Evolutionary conservation across 176 grass and related monocot species (phyloP).

Genomic region (Carex myosuroides): DNA sequence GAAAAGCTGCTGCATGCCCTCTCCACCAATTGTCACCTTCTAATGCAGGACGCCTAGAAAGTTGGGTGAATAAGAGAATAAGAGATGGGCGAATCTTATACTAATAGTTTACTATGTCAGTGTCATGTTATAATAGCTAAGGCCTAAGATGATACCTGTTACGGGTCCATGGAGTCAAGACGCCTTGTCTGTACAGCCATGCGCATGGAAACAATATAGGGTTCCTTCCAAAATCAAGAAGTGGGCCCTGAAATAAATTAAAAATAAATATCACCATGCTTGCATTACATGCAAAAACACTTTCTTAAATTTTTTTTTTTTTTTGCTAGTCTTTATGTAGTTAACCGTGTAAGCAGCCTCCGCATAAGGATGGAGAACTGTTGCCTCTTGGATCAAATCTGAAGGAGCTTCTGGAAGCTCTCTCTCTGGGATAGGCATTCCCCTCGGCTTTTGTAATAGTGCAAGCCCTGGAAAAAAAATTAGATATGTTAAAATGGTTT

Average conservation of each 20-base stretch:
- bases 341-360: constrained; percentile 94
- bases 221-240: constrained; percentile 97
- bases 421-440: constrained; percentile 36
- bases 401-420: constrained; percentile 55
- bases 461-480: constrained; percentile 58
- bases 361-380: constrained; percentile 64
- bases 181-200: constrained; percentile 95
- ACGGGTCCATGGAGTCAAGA: constrained; percentile 81
- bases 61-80: constrained; percentile 1
- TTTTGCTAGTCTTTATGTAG: constrained; percentile 12
- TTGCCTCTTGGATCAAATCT: constrained; percentile 67
- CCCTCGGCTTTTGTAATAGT: constrained; percentile 69
- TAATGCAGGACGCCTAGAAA: constrained; percentile 72
- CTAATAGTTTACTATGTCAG: background rate
- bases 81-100: background rate
- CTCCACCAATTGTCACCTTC: constrained; percentile 99
- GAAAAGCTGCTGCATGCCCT: constrained; percentile 90
- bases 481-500: background rate
- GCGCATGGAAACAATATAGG: constrained; percentile 95
- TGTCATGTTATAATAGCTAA: background rate
- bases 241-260: constrained; percentile 58
- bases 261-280: constrained; percentile 28
- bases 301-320: background rate
- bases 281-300: background rate
- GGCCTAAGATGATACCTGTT: constrained; percentile 27